Evolutionary conservation across 2,329 filamentous ascomycete species (phyloP), one percentile per base, ranked within the genome.

Genomic region (Claviceps pusilla): DNA sequence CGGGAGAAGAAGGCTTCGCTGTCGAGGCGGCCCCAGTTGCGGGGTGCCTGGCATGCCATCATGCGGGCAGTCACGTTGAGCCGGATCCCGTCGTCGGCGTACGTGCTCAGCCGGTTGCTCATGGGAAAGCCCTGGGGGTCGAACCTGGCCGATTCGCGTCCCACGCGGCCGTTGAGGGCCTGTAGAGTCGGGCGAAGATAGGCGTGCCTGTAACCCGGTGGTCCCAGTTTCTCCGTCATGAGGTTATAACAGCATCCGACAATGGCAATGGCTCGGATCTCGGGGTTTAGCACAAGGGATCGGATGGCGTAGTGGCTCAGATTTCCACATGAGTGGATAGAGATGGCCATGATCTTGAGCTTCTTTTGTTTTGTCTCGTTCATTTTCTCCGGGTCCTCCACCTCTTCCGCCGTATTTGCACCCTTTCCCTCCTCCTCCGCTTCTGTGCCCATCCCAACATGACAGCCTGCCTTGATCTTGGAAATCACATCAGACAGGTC

Each of bases 181-280:
- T 89, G 72, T 65, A 85, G 62, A 52, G 74, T 82, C 3, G 87
- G 85, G 9, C 89, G 84, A 41, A 91, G 77, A 50, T 82, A 80
- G 1, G 89, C 84, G 24, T 88, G 77, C 67, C 96, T 95, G 73
- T 87, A 91, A 0, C 88, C 89, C 19, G 89, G 86, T 1, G 89
- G 87, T 0, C 88, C 87, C 12, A 96, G 79, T 55, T 87, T 83
- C 69, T 97, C 93, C 0, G 91, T 96, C 61, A 97, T 73, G 6
- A 97, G 80, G 63, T 98, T 98, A 76, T 98, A 97, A 75, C 93
- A 98, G 73, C 93, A 98, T 49, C 93, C 93, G 57, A 98, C 89
- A 65, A 98, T 90, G 55, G 91, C 91, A 28, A 97, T 85, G n/a
- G 89, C 89, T 37, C 82, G 81, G 54, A 97, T 90, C 4, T 83